Evolutionary conservation across 2,329 filamentous ascomycete species (phyloP).

Genomic region (Colletotrichum plurivorum): DNA sequence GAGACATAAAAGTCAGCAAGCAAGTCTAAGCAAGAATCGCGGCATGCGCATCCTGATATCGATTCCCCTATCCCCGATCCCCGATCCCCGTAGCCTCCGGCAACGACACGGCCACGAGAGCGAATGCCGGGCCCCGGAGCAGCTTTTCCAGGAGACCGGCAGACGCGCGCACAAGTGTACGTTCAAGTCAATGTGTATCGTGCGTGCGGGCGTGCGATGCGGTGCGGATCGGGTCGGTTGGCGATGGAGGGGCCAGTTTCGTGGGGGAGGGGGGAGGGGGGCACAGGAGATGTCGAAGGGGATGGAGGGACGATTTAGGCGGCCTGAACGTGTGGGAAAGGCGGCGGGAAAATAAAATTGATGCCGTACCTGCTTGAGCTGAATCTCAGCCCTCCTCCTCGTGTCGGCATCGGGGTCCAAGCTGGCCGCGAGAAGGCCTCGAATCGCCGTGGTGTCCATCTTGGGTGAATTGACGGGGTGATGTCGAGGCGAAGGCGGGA

Average conservation of each 20-base stretch:
- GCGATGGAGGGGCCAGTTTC: constrained; percentile 35
- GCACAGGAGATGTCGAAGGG: constrained; percentile 15
- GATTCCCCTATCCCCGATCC: background rate
- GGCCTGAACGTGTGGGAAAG: constrained; percentile 16
- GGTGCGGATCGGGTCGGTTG: constrained; percentile 36
- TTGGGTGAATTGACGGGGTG: constrained; percentile 45
- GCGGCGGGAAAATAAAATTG: constrained; percentile 22
- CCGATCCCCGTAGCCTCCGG: constrained; percentile 2
- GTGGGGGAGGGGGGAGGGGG: constrained; percentile 35
- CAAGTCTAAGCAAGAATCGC: constrained; percentile 38
- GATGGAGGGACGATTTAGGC: constrained; percentile 11
- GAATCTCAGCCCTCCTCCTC: constrained; percentile 82
- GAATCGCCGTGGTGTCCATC: constrained; percentile 83
- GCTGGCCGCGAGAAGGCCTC: constrained; percentile 83
- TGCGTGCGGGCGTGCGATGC: constrained; percentile 23
- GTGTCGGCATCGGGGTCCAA: constrained; percentile 82
- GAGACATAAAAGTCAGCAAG: constrained; percentile 31
- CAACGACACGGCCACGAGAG: background rate
- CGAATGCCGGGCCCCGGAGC: constrained; percentile 17
- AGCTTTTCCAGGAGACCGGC: constrained; percentile 32
- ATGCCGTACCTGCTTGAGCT: constrained; percentile 82
- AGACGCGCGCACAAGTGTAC: constrained; percentile 19
- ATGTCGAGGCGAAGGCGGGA: constrained; percentile 41
- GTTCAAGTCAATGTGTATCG: constrained; percentile 1
- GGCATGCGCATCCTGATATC: constrained; percentile 6